phyloP scores from a whole-genome alignment of 495 filamentous ascomycete genomes.

The Neurospora tetrasperma region DNA sequence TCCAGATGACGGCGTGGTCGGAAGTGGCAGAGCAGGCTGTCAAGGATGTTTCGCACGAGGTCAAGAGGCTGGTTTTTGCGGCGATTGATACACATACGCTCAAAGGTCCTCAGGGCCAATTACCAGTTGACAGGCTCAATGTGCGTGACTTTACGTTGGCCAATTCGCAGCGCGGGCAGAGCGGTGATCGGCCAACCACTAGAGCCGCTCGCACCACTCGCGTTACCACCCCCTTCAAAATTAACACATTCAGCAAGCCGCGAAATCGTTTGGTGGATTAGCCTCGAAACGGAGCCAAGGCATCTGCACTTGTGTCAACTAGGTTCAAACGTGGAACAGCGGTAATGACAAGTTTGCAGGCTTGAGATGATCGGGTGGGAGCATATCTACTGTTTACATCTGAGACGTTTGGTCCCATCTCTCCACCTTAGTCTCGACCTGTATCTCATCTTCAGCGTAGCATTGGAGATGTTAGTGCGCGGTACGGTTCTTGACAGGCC shows the following conservation, averaged over 20 bases:
- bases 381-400: too few species aligned
- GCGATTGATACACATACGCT: neutral
- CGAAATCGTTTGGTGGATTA: too few species aligned
- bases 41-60: neutral
- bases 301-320: too few species aligned
- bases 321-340: neutral
- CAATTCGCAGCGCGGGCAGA: too few species aligned
- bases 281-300: too few species aligned
- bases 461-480: neutral
- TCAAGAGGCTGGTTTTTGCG: neutral
- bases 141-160: too few species aligned
- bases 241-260: too few species aligned
- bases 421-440: neutral
- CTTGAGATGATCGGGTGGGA: too few species aligned
- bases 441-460: neutral
- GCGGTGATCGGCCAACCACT: too few species aligned
- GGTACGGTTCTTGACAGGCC: neutral
- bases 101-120: neutral
- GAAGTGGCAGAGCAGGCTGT: conserved; percentile 16
- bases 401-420: neutral
- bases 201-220: too few species aligned
- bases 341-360: neutral
- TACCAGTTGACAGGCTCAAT: too few species aligned
- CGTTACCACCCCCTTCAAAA: too few species aligned
- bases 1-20: conserved; percentile 31